Percentiles rank a stretch among this genome's conserved stretches.
Evolutionary conservation across 805 yeast genomes (phyloP).

Genomic region (Saccharomycopsis sp.): DNA sequence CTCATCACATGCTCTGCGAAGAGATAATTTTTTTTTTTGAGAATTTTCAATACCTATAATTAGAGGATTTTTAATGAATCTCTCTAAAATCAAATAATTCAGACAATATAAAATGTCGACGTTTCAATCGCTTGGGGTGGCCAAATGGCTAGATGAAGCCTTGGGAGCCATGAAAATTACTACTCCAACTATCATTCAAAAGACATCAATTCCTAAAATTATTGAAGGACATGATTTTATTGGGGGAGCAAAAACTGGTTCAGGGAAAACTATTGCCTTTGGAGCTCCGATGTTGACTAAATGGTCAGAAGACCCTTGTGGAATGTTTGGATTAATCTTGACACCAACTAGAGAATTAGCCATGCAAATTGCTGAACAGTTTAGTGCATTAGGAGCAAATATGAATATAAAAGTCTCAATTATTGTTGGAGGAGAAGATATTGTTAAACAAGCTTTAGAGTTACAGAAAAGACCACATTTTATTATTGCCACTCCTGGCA

Average conservation of each 20-base stretch:
- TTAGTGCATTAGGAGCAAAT: constrained; percentile 80
- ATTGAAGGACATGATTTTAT: constrained; percentile 78
- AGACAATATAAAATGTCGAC: background rate
- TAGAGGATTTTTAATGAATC: background rate
- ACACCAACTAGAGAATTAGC: constrained; percentile 96
- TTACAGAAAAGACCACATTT: constrained; percentile 83
- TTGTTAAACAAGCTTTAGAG: constrained; percentile 77
- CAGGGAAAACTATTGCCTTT: constrained; percentile 96
- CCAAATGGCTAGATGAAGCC: constrained; percentile 78
- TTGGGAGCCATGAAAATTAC: constrained; percentile 71
- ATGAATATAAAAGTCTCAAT: constrained; percentile 79
- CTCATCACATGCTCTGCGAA: background rate
- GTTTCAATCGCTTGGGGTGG: constrained; percentile 60
- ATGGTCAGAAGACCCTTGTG: constrained; percentile 94
- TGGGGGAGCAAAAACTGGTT: constrained; percentile 97
- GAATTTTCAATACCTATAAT: background rate
- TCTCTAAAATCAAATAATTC: background rate
- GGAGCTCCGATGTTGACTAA: constrained; percentile 93
- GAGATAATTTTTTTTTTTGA: background rate
- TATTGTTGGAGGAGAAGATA: constrained; percentile 92
- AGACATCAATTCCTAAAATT: constrained; percentile 81
- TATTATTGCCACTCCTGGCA: constrained; percentile 94
- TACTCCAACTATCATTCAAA: constrained; percentile 79
- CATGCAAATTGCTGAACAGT: constrained; percentile 93
- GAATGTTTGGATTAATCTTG: constrained; percentile 77